Conservation (phyloP, 2,329 filamentous ascomycete species). For the Trichoderma sp. region DNA sequence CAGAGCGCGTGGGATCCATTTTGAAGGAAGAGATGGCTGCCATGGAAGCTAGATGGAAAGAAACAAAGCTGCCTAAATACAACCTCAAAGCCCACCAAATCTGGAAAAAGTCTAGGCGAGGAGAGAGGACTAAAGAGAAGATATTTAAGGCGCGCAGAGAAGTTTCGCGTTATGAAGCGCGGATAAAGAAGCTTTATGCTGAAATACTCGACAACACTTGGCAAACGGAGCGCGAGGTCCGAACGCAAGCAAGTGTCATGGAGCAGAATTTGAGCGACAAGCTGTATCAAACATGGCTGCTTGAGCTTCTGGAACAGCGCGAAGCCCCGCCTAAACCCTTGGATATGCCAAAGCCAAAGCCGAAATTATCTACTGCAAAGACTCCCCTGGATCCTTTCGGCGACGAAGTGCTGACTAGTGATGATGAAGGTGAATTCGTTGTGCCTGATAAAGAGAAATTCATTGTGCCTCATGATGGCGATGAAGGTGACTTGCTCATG, state of each 20-base stretch:
- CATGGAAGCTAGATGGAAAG: constrained; percentile 58
- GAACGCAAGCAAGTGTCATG: constrained; percentile 57
- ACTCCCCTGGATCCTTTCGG: constrained; percentile 27
- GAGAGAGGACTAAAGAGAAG: constrained; percentile 37
- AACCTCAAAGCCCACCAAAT: constrained; percentile 58
- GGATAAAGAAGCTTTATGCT: constrained; percentile 56
- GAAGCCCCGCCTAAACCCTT: constrained; percentile 41
- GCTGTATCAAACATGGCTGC: constrained; percentile 53
- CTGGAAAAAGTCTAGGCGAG: constrained; percentile 60
- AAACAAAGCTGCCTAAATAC: constrained; percentile 56
- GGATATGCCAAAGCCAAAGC: constrained; percentile 26
- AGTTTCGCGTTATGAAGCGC: constrained; percentile 47
- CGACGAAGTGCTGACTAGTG: constrained; percentile 54
- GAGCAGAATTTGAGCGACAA: constrained; percentile 66
- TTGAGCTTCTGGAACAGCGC: constrained; percentile 47
- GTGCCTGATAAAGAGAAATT: not conserved
- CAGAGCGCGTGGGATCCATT: constrained; percentile 50
- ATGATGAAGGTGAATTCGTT: constrained; percentile 43
- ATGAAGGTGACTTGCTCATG: not conserved
- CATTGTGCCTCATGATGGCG: not conserved
- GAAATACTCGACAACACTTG: constrained; percentile 57
- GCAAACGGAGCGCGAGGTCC: constrained; percentile 53
- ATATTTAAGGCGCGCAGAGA: constrained; percentile 47
- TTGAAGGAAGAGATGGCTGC: constrained; percentile 56
- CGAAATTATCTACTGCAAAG: constrained; percentile 1